These are phyloP conservation scores for Catharanthus roseus DNA, from an alignment of 257 asterid species.

Conservation along the genomic window DNA sequence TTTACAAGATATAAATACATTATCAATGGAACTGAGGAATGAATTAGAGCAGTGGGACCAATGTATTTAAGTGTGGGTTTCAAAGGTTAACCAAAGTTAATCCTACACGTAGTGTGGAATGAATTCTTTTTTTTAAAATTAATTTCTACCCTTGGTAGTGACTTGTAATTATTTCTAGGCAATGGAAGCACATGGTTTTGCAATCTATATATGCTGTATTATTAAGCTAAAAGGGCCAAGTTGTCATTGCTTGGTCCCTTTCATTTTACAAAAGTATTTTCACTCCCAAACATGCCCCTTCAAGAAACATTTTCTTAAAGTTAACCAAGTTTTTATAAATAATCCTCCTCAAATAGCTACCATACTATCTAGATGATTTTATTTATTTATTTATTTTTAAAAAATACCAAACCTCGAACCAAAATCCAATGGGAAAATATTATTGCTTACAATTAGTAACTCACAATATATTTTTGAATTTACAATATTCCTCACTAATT, in stretches of 20 bases:
- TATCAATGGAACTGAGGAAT: too few species aligned
- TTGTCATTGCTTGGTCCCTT: conserved; percentile 18
- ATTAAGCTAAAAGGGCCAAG: conserved; percentile 13
- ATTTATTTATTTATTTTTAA: too few species aligned
- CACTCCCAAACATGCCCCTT: not conserved
- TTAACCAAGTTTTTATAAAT: not conserved
- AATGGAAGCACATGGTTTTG: conserved; percentile 49
- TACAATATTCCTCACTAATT: too few species aligned
- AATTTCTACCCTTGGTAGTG: conserved; percentile 13
- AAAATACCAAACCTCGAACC: too few species aligned
- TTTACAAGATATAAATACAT: too few species aligned
- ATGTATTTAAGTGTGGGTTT: not conserved
- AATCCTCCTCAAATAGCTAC: not conserved
- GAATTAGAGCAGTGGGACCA: not conserved
- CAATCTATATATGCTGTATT: conserved; percentile 16
- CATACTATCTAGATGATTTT: not conserved
- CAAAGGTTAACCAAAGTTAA: conserved; percentile 7
- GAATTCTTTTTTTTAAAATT: conserved; percentile 8
- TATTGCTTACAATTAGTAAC: too few species aligned
- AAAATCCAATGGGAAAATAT: too few species aligned
- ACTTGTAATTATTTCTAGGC: conserved; percentile 39
- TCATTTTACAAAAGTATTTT: not conserved
- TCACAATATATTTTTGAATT: too few species aligned
- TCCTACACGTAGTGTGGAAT: conserved; percentile 12
- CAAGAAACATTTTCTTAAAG: not conserved